Percentiles rank a stretch among this genome's conserved stretches.
Conservation (phyloP, 148 eudicot species). For the Beta vulgaris region DNA sequence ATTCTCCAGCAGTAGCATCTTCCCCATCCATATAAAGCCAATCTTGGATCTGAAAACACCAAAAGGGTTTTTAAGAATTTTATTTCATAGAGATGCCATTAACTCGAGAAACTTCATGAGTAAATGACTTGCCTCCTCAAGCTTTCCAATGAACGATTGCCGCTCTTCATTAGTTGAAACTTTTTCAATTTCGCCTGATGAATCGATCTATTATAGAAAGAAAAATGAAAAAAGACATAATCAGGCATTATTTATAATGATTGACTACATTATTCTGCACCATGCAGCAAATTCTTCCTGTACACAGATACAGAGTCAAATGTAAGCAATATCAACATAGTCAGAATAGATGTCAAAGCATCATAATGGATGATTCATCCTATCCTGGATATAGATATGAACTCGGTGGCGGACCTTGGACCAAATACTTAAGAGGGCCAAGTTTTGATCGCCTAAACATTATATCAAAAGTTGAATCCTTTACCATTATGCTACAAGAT, state of each 20-base stretch:
- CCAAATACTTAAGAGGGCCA: too few relatives aligned
- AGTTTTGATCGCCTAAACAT: too few relatives aligned
- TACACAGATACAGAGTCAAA: background rate
- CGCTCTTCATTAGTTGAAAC: slow-evolving; percentile 72
- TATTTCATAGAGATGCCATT: background rate
- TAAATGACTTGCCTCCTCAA: slow-evolving; percentile 70
- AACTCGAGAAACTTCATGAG: background rate
- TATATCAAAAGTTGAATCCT: too few relatives aligned
- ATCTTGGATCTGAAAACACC: slow-evolving; percentile 68
- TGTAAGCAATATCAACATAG: slow-evolving; percentile 8
- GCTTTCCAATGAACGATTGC: slow-evolving; percentile 67
- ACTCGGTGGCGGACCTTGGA: too few relatives aligned
- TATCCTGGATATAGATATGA: background rate
- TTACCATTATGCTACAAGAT: too few relatives aligned
- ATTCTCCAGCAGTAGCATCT: slow-evolving; percentile 83
- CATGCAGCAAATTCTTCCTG: background rate
- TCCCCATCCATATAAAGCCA: slow-evolving; percentile 99
- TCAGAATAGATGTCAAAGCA: background rate
- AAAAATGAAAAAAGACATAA: slow-evolving; percentile 7
- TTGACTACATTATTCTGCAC: background rate
- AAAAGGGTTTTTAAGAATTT: background rate
- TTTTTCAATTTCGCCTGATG: slow-evolving; percentile 56
- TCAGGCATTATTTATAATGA: slow-evolving; percentile 9
- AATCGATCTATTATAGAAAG: slow-evolving; percentile 53
- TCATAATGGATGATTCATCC: background rate